A percentile compares a stretch with the other conserved stretches of the same genome.
phyloP scores from a whole-genome alignment of 768 basidiomycete genomes.

The Podaxis carcinomalis region DNA sequence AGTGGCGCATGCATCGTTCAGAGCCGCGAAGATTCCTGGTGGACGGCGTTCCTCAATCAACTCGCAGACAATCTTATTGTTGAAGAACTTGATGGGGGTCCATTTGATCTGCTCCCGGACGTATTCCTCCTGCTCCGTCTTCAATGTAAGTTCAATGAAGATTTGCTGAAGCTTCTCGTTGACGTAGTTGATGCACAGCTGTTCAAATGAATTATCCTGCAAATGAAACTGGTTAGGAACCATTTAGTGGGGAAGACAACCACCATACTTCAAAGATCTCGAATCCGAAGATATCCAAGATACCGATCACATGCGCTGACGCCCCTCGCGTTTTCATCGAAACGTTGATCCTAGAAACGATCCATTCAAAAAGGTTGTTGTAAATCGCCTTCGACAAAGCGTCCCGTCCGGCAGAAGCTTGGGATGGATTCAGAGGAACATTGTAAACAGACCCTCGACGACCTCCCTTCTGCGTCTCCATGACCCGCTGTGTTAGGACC shows the following conservation, averaged over 20 bases:
- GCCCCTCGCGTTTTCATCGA: constrained; percentile 88
- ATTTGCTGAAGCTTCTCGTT: constrained; percentile 99
- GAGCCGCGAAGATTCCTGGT: constrained; percentile 94
- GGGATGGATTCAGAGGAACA: constrained; percentile 89
- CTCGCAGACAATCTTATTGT: constrained; percentile 97
- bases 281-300: constrained; percentile 98
- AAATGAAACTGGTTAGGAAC: constrained; percentile 3
- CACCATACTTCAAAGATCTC: constrained; percentile 87
- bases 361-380: constrained; percentile 99
- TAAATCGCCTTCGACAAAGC: constrained; percentile 95
- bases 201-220: constrained; percentile 93
- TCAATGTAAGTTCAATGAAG: constrained; percentile 97
- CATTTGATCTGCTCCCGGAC: constrained; percentile 98
- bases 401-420: constrained; percentile 85
- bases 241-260: neutral
- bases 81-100: constrained; percentile 99
- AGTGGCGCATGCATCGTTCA: constrained; percentile 98
- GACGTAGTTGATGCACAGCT: constrained; percentile 99
- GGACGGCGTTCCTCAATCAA: constrained; percentile 96
- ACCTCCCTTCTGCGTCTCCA: constrained; percentile 93
- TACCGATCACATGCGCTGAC: constrained; percentile 83
- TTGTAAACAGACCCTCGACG: constrained; percentile 95
- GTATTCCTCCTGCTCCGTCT: constrained; percentile 99
- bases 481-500: constrained; percentile 74
- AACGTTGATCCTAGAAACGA: constrained; percentile 91